phyloP scores from a whole-genome alignment of 1,284 basidiomycete species.

The Sphaerobolus stellatus region DNA sequence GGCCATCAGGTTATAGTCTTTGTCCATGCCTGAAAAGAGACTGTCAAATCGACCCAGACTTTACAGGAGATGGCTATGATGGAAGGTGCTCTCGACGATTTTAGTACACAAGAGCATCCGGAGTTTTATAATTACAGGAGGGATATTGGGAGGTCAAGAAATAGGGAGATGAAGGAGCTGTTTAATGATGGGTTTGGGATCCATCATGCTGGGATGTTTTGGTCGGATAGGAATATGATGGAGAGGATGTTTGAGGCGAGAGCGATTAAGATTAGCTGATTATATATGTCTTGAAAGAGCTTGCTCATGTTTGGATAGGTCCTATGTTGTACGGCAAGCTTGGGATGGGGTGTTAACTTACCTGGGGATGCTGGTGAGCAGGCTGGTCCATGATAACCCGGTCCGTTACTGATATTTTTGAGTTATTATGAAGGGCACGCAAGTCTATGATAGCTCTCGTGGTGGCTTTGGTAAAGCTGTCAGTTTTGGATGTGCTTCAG shows the following conservation, averaged over 20 bases:
- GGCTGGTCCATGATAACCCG: constrained; percentile 5
- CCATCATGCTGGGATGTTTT: constrained; percentile 98
- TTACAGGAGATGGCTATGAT: constrained; percentile 78
- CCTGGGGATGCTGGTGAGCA: constrained; percentile 91
- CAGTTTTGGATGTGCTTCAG: constrained; percentile 94
- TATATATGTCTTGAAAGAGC: not conserved
- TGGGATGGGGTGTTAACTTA: constrained; percentile 99
- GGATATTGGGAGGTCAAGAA: constrained; percentile 78
- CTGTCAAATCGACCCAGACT: constrained; percentile 89
- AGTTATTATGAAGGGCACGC: constrained; percentile 98
- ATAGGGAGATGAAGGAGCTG: constrained; percentile 96
- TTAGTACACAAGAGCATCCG: constrained; percentile 79
- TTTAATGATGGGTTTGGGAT: constrained; percentile 95
- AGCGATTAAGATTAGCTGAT: constrained; percentile 75
- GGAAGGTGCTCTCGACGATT: constrained; percentile 76
- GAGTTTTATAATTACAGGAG: too few species aligned
- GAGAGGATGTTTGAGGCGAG: constrained; percentile 92
- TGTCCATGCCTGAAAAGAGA: constrained; percentile 99
- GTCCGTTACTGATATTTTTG: constrained; percentile 1
- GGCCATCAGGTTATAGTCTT: constrained; percentile 99
- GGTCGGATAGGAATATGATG: constrained; percentile 93
- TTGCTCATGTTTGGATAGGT: constrained; percentile 55
- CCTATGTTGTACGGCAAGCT: constrained; percentile 95
- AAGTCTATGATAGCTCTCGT: constrained; percentile 89
- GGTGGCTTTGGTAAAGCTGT: constrained; percentile 92